A percentile compares a stretch with the other conserved stretches of the same genome.
These are phyloP conservation scores for Conticribra guillardii DNA, from an alignment of 108 stramenopile genomes.

Conservation along the genomic window DNA sequence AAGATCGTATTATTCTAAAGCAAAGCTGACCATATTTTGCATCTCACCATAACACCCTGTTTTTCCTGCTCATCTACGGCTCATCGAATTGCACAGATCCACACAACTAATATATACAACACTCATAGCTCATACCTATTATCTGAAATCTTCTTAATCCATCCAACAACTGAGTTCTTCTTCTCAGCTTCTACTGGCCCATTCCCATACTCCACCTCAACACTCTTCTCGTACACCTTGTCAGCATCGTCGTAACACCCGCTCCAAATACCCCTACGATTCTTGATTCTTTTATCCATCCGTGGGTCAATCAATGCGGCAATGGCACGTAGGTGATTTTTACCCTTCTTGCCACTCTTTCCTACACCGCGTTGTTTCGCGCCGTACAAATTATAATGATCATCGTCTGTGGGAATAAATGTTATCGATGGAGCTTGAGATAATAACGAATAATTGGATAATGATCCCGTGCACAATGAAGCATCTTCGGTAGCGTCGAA, in stretches of 20 bases:
- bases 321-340: conserved; percentile 9
- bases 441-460: not conserved
- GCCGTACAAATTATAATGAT: not conserved
- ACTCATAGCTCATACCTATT: too few relatives aligned
- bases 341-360: conserved; percentile 3
- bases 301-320: conserved; percentile 6
- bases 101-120: too few relatives aligned
- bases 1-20: too few relatives aligned
- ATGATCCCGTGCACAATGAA: not conserved
- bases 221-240: not conserved
- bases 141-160: too few relatives aligned
- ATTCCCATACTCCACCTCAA: conserved; percentile 11
- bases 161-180: too few relatives aligned
- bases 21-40: too few relatives aligned
- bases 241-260: not conserved
- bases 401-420: conserved; percentile 4
- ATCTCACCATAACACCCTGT: too few relatives aligned
- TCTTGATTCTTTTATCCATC: not conserved
- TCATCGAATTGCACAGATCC: too few relatives aligned
- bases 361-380: not conserved
- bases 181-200: too few relatives aligned
- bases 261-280: conserved; percentile 8
- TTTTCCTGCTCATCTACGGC: too few relatives aligned
- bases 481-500: not conserved
- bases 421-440: not conserved